Percentiles rank a stretch among this genome's conserved stretches.
These are phyloP conservation scores for Scenedesmus sp. DNA, from an alignment of 163 green algal species.

Conservation along the genomic window DNA sequence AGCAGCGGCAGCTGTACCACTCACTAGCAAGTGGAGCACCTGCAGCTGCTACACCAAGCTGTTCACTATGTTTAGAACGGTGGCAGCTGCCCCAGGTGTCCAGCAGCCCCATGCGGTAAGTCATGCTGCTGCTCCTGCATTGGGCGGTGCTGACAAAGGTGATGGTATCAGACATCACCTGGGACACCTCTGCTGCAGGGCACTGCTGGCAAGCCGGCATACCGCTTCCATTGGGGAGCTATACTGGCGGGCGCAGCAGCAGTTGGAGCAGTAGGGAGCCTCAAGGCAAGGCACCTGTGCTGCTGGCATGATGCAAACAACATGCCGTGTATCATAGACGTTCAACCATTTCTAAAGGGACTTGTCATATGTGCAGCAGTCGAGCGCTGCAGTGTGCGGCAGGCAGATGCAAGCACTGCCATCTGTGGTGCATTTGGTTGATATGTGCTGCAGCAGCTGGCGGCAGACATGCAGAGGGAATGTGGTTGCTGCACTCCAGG, in stretches of 20 bases:
- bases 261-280: neutral
- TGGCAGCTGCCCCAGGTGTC: neutral
- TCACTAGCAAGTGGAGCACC: neutral
- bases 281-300: neutral
- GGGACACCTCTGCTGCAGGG: constrained; percentile 13
- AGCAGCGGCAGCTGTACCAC: constrained; percentile 49
- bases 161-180: neutral
- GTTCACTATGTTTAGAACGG: neutral
- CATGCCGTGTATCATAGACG: neutral
- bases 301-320: neutral
- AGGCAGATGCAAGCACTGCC: neutral
- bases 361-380: neutral
- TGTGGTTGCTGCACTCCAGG: too few species aligned
- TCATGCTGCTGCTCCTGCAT: neutral
- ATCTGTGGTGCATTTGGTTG: constrained; percentile 11
- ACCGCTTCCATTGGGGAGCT: constrained; percentile 45
- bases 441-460: neutral
- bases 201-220: constrained; percentile 16
- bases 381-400: too few species aligned
- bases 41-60: constrained; percentile 6
- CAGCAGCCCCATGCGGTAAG: constrained; percentile 16
- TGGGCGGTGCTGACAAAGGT: neutral
- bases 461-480: neutral
- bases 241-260: constrained; percentile 38
- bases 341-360: neutral